These are phyloP conservation scores for Alternaria gaisen DNA, from an alignment of 2,329 filamentous ascomycete genomes.

Conservation along the genomic window DNA sequence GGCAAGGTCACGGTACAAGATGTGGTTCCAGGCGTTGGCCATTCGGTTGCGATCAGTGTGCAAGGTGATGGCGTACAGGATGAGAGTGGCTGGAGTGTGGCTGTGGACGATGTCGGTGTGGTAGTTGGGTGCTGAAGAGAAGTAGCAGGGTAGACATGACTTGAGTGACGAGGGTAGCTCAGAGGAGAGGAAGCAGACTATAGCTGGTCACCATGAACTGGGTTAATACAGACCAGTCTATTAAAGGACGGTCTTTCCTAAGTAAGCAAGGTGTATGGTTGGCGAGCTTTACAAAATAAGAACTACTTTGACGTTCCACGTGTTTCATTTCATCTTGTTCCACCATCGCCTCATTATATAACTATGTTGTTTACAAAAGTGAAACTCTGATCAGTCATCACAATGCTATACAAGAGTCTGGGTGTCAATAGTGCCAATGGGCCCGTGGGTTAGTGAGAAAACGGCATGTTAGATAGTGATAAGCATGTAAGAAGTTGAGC, in stretches of 20 bases:
- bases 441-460: not conserved
- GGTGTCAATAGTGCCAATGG: not conserved
- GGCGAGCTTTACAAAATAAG: too few species aligned
- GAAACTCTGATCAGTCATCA: not conserved
- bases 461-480: not conserved
- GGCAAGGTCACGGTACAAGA: conserved; percentile 11
- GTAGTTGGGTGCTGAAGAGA: conserved; percentile 16
- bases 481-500: not conserved
- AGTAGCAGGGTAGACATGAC: not conserved
- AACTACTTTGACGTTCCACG: too few species aligned
- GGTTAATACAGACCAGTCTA: not conserved
- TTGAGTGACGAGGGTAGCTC: not conserved
- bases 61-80: conserved; percentile 21
- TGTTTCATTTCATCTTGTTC: not conserved
- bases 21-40: conserved; percentile 9
- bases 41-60: conserved; percentile 25
- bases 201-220: not conserved
- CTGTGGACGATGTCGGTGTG: conserved; percentile 28
- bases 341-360: not conserved
- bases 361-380: not conserved
- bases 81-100: conserved; percentile 18
- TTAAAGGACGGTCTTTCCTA: not conserved
- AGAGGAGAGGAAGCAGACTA: not conserved
- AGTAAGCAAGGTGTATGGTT: not conserved
- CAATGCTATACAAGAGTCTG: not conserved